Conservation (phyloP, 2,329 filamentous ascomycete species). For the Xylariaceae sp. region DNA sequence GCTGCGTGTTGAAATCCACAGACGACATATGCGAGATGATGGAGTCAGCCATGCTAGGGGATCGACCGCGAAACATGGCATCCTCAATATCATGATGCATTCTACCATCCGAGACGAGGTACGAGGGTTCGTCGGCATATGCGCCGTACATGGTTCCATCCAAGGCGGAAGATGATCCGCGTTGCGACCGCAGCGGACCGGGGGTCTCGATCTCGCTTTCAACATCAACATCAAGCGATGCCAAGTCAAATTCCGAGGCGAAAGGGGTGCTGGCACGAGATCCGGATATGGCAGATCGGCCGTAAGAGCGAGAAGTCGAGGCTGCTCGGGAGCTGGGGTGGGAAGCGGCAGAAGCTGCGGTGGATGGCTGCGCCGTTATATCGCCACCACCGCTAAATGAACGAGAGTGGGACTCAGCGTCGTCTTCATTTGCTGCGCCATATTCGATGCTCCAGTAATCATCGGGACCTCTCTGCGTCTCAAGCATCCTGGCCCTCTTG, state of each 20-base stretch:
- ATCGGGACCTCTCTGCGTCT: constrained; percentile 45
- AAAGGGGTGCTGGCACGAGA: constrained; percentile 31
- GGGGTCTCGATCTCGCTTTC: constrained; percentile 51
- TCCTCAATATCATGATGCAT: no score
- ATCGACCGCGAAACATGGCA: constrained; percentile 58
- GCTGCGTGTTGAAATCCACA: constrained; percentile 53
- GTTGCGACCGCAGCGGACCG: constrained; percentile 48
- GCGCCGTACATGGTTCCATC: constrained; percentile 76
- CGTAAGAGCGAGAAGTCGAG: constrained; percentile 46
- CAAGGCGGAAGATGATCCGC: constrained; percentile 54
- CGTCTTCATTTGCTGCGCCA: constrained; percentile 56
- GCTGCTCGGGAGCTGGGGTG: constrained; percentile 33
- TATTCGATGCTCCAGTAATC: constrained; percentile 84
- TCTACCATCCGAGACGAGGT: no score
- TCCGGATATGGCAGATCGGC: constrained; percentile 44
- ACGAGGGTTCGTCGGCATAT: no score
- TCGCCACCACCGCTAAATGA: constrained; percentile 22
- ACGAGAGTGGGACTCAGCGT: constrained; percentile 34
- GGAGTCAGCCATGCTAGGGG: constrained; percentile 77
- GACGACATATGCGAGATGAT: constrained; percentile 67
- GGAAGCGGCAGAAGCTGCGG: constrained; percentile 19
- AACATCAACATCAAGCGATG: constrained; percentile 36
- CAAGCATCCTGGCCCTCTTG: constrained; percentile 59
- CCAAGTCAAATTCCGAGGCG: constrained; percentile 33
- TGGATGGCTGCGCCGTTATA: constrained; percentile 16